Evolutionary conservation across 768 basidiomycete species (phyloP).

Genomic region (Hypsizygus marmoreus): DNA sequence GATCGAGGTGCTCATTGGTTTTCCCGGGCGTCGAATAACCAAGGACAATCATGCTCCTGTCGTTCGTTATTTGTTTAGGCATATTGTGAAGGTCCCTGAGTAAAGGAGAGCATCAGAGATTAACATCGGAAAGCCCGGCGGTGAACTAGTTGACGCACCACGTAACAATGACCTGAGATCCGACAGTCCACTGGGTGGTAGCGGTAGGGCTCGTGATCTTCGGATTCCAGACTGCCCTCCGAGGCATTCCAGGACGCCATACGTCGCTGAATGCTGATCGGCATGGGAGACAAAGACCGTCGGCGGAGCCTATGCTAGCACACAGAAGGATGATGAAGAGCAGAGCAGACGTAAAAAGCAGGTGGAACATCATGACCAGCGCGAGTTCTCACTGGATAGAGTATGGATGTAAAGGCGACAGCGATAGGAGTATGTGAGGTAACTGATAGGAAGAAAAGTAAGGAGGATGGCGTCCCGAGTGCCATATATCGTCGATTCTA

Average conservation of each 20-base stretch:
- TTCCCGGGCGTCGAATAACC: conserved; percentile 41
- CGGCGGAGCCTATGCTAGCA: conserved; percentile 21
- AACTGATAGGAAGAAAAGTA: conserved; percentile 15
- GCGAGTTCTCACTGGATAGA: conserved; percentile 21
- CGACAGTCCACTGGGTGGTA: conserved; percentile 41
- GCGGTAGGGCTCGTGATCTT: conserved; percentile 40
- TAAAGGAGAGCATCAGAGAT: conserved; percentile 4
- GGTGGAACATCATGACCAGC: conserved; percentile 37
- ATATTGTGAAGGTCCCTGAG: conserved; percentile 42
- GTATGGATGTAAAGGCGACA: conserved; percentile 9
- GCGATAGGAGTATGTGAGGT: conserved; percentile 3
- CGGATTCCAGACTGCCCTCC: conserved; percentile 41
- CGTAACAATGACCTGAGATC: conserved; percentile 37
- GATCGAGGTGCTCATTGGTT: conserved; percentile 47
- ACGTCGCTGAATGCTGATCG: conserved; percentile 20
- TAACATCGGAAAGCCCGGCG: conserved; percentile 11
- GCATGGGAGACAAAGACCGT: conserved; percentile 30
- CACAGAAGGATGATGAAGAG: conserved; percentile 24
- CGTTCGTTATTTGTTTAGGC: conserved; percentile 34
- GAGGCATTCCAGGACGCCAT: conserved; percentile 5
- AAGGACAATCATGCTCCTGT: conserved; percentile 44
- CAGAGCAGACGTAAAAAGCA: conserved; percentile 21
- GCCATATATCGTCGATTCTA: too few relatives aligned
- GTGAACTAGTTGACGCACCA: conserved; percentile 38
- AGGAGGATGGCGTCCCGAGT: too few relatives aligned